phyloP scores from a whole-genome alignment of 2,329 filamentous ascomycete genomes.

The Phaeomoniella chlamydospora region DNA sequence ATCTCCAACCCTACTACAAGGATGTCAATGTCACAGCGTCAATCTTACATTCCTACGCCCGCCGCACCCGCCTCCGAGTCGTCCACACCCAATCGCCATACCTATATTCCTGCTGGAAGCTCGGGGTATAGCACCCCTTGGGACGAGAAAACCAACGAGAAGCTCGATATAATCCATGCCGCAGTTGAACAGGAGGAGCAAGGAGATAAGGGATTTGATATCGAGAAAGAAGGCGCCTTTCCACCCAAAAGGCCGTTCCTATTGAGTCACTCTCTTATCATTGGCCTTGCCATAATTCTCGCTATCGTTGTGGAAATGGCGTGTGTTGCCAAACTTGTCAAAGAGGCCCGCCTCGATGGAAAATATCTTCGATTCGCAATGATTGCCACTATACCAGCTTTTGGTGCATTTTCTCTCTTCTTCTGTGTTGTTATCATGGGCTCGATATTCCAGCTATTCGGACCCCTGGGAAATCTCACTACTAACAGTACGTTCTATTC shows the following conservation, averaged over 20 bases:
- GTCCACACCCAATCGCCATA: too few relatives aligned
- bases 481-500: slow-evolving; percentile 33
- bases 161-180: too few relatives aligned
- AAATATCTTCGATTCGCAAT: slow-evolving; percentile 14
- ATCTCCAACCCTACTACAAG: too few relatives aligned
- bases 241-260: slow-evolving; percentile 9
- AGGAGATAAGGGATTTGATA: slow-evolving; percentile 3
- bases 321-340: slow-evolving; percentile 22
- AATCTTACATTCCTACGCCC: too few relatives aligned
- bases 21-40: too few relatives aligned
- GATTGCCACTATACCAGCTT: slow-evolving; percentile 19
- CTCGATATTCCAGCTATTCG: slow-evolving; percentile 33
- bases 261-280: slow-evolving; percentile 16
- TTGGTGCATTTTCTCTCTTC: slow-evolving; percentile 20
- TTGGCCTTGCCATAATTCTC: slow-evolving; percentile 22
- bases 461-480: slow-evolving; percentile 29
- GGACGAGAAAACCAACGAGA: too few relatives aligned
- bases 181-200: too few relatives aligned
- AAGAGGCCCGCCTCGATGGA: slow-evolving; percentile 24
- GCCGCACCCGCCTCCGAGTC: too few relatives aligned
- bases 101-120: too few relatives aligned
- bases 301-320: slow-evolving; percentile 24
- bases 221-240: slow-evolving; percentile 5
- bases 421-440: slow-evolving; percentile 3
- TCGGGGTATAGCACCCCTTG: too few relatives aligned